A percentile compares a stretch with the other conserved stretches of the same genome.
phyloP scores from a whole-genome alignment of 176 grass and related monocot species.

The Saccharum spontaneum region DNA sequence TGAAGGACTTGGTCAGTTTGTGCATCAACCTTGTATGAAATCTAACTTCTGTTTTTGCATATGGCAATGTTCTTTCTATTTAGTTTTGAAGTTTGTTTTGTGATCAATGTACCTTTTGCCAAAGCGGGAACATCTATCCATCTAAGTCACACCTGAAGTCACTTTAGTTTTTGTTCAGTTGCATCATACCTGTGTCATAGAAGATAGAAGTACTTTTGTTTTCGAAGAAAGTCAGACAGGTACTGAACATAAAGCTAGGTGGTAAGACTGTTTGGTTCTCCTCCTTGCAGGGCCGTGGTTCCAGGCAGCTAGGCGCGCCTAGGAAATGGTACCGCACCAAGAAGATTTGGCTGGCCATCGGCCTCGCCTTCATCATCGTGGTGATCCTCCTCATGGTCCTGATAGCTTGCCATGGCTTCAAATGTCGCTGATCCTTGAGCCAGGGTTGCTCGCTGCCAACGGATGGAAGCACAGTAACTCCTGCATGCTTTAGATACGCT shows the following conservation, averaged over 20 bases:
- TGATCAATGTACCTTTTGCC: not conserved
- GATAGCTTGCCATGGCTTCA: slow-evolving; percentile 3
- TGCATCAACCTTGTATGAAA: not conserved
- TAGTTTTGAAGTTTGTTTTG: not conserved
- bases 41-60: not conserved
- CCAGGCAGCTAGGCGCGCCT: not conserved
- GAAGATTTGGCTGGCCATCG: not conserved
- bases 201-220: not conserved
- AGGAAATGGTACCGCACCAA: slow-evolving; percentile 6
- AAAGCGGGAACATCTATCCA: not conserved
- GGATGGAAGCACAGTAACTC: not conserved
- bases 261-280: not conserved
- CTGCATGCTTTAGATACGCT: not conserved
- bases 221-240: not conserved
- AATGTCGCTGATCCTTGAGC: not conserved
- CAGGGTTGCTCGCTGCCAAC: not conserved
- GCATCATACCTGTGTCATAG: no score
- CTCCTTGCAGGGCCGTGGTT: not conserved
- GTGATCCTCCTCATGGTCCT: not conserved
- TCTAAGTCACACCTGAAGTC: not conserved
- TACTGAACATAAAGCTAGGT: not conserved
- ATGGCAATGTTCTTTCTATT: not conserved
- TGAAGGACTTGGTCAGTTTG: not conserved
- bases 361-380: not conserved
- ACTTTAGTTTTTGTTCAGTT: not conserved